Conservation (phyloP, 2,329 filamentous ascomycete genomes). For the Teratosphaeria gauchensis region DNA sequence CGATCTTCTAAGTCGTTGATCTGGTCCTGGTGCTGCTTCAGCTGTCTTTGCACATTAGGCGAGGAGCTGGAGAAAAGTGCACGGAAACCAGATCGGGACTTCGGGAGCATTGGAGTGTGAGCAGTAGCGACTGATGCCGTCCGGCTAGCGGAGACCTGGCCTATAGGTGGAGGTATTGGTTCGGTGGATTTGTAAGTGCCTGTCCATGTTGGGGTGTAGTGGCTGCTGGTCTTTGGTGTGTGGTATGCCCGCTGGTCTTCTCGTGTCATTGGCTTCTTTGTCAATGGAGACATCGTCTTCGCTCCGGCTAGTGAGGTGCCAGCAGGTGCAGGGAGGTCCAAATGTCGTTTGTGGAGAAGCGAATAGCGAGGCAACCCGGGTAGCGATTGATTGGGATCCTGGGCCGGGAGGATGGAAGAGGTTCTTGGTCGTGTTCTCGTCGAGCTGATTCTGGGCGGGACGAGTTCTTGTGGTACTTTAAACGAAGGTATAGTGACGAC, state of each 20-base stretch:
- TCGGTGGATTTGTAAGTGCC: neutral
- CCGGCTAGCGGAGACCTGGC: neutral
- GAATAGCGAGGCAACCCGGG: neutral
- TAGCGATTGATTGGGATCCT: neutral
- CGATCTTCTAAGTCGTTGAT: neutral
- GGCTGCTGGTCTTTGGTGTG: neutral
- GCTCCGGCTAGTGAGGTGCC: neutral
- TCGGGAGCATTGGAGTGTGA: neutral
- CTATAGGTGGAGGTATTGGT: neutral
- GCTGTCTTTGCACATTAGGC: neutral
- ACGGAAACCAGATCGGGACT: neutral
- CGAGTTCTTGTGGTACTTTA: neutral
- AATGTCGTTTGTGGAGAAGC: neutral
- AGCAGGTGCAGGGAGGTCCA: neutral
- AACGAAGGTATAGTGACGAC: neutral
- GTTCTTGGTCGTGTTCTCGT: neutral
- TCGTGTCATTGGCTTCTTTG: neutral
- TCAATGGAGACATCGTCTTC: neutral
- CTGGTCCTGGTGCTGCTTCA: neutral
- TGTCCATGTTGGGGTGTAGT: neutral
- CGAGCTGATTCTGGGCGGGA: neutral
- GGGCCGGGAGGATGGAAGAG: neutral
- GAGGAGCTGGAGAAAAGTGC: neutral
- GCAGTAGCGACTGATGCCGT: neutral
- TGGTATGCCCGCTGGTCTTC: neutral